These are phyloP conservation scores for Kernera saxatilis DNA, from an alignment of 345 rosid genomes.

Conservation along the genomic window DNA sequence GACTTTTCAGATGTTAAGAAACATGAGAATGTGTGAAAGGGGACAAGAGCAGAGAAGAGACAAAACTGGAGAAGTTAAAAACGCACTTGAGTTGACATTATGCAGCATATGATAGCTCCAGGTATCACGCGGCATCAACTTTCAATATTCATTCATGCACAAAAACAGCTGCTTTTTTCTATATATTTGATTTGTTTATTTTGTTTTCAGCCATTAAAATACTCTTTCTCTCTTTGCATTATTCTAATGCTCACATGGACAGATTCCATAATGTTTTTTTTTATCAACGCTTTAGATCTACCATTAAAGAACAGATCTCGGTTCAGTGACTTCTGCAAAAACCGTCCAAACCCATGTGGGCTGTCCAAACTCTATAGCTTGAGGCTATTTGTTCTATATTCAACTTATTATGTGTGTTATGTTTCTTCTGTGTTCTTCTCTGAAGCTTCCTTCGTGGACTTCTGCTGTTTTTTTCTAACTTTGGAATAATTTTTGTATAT, in stretches of 20 bases:
- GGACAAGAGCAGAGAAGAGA: conserved; percentile 23
- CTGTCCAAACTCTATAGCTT: conserved; percentile 24
- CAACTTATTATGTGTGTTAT: conserved; percentile 16
- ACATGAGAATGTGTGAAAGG: conserved; percentile 13
- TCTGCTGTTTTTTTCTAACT: conserved; percentile 17
- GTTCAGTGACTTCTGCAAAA: conserved; percentile 35
- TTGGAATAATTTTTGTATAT: conserved; percentile 29
- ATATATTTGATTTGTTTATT: conserved; percentile 15
- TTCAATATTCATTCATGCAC: conserved; percentile 26
- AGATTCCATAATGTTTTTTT: conserved; percentile 28
- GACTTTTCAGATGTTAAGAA: conserved; percentile 7
- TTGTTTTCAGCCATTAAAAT: conserved; percentile 23
- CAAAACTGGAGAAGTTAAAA: conserved; percentile 23
- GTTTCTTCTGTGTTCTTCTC: conserved; percentile 27
- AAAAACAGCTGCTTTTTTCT: conserved; percentile 27
- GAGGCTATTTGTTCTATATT: conserved; percentile 19
- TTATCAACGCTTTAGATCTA: conserved; percentile 27
- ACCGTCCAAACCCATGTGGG: conserved; percentile 36
- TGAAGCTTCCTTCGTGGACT: conserved; percentile 38
- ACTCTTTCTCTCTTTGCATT: conserved; percentile 21
- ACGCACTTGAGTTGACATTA: conserved; percentile 25
- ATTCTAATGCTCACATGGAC: conserved; percentile 31
- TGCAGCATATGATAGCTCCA: conserved; percentile 33
- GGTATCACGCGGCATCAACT: conserved; percentile 32
- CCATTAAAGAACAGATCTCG: conserved; percentile 34